These are phyloP conservation scores for Diaporthe vexans DNA, from an alignment of 2,329 filamentous ascomycete species.

Conservation along the genomic window DNA sequence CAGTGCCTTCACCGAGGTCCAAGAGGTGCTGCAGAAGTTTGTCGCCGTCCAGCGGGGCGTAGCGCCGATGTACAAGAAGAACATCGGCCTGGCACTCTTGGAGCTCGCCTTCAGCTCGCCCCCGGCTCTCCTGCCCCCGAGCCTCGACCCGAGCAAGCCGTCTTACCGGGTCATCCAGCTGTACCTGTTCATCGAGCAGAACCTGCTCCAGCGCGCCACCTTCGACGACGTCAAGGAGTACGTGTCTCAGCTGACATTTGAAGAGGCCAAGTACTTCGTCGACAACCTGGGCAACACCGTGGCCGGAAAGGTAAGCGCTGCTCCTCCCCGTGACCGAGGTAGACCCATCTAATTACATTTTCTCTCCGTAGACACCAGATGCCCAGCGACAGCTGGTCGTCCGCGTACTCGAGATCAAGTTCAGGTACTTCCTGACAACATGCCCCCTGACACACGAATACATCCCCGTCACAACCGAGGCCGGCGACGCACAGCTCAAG, in stretches of 20 bases:
- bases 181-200: conserved; percentile 51
- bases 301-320: conserved; percentile 49
- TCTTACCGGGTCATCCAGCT: conserved; percentile 51
- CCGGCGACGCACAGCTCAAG: conserved; percentile 41
- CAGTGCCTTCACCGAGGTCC: conserved; percentile 49
- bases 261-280: conserved; percentile 57
- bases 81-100: conserved; percentile 51
- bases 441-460: conserved; percentile 51
- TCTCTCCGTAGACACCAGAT: conserved; percentile 8
- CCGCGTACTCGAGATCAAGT: conserved; percentile 55
- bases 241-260: conserved; percentile 56
- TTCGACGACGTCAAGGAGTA: conserved; percentile 64
- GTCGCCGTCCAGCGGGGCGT: conserved; percentile 46
- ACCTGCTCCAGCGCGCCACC: conserved; percentile 49
- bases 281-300: conserved; percentile 53
- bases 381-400: conserved; percentile 42
- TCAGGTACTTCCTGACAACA: conserved; percentile 61
- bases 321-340: not conserved
- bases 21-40: conserved; percentile 47
- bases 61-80: conserved; percentile 53
- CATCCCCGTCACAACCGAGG: conserved; percentile 44
- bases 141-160: conserved; percentile 29
- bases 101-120: conserved; percentile 50
- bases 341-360: not conserved
- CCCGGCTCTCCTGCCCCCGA: conserved; percentile 39